These are phyloP conservation scores for Taphrina flavorubra DNA, from an alignment of 1,139 yeast genomes.

Conservation along the genomic window DNA sequence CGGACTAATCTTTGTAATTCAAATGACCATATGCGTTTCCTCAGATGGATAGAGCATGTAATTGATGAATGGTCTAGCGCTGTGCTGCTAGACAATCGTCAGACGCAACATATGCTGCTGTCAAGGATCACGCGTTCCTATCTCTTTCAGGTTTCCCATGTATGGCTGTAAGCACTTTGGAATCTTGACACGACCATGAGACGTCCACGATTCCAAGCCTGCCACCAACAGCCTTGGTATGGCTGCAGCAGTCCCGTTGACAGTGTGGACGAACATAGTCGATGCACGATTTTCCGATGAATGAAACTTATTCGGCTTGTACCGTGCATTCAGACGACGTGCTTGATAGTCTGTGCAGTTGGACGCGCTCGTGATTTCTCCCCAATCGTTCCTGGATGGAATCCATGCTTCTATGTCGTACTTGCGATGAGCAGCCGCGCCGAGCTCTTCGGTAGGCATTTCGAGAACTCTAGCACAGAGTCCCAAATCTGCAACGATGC, in stretches of 20 bases:
- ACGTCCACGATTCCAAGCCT: conserved; percentile 78
- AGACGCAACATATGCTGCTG: too few relatives aligned
- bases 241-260: conserved; percentile 96
- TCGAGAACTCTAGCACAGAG: conserved; percentile 78
- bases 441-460: conserved; percentile 90
- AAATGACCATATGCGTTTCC: too few relatives aligned
- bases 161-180: conserved; percentile 66
- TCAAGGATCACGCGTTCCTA: conserved; percentile 5
- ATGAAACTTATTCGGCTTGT: conserved; percentile 44
- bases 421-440: conserved; percentile 90
- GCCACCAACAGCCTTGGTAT: conserved; percentile 91
- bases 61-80: too few relatives aligned
- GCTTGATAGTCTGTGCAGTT: conserved; percentile 93
- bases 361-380: conserved; percentile 89
- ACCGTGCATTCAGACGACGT: conserved; percentile 74
- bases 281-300: conserved; percentile 3
- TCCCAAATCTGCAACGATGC: conserved; percentile 69
- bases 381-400: conserved; percentile 96
- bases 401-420: conserved; percentile 97
- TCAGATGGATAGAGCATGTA: too few relatives aligned
- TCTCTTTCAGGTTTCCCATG: conserved; percentile 37
- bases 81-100: too few relatives aligned
- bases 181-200: conserved; percentile 60
- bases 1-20: too few relatives aligned
- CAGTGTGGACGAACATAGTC: conserved; percentile 69